Evolutionary conservation across 306 rosid species (phyloP), one percentile per base, ranked within the genome.

Genomic region (Cicer judaicum): DNA sequence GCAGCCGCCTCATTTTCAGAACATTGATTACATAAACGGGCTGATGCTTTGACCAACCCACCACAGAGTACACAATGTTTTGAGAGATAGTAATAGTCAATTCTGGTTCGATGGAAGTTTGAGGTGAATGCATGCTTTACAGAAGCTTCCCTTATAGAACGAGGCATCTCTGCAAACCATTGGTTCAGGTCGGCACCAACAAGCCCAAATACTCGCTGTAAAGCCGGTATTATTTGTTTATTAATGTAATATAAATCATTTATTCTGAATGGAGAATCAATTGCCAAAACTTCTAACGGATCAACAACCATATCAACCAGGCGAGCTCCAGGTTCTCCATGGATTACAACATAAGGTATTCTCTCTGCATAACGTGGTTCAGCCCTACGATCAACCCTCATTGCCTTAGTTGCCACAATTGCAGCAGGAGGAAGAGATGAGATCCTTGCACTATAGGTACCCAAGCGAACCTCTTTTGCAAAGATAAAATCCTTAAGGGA

Each of bases 361-460:
- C 98, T 81, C 81, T 93, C 96, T 14, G 84, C 98, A 81, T 91
- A 91, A 18, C 97, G 87, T 34, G 98, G 98, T 83, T 93, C 98
- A 36, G 96, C 96, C 84, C 98, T 89, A 29, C 88, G 97, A 77
- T 93, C 97, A 65, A 72, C 72, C 83, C 85, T 88, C 92, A 86
- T 91, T 36, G 97, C 98, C 84, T 93, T 93, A 12, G 88, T 80
- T 75, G 98, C 97, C 48, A 93, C 98, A 84, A 93, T 88, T 79
- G 98, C 98, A 21, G 96, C 96, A 15, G 98, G 97, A 79, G 97
- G 98, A 82, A 93, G 94, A 56, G 91, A 88, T n/a, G 96, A 87
- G 56, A 84, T 78, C 86, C 89, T 89, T 14, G 85, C 67, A 68
- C 90, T 83, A 82, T 93, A 93, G 68, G 91, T 88, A 68, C 97